Evolutionary conservation across 1,139 yeast species (phyloP), one percentile per base, ranked within the genome.

Genomic region (Wickerhamomyces sp.): DNA sequence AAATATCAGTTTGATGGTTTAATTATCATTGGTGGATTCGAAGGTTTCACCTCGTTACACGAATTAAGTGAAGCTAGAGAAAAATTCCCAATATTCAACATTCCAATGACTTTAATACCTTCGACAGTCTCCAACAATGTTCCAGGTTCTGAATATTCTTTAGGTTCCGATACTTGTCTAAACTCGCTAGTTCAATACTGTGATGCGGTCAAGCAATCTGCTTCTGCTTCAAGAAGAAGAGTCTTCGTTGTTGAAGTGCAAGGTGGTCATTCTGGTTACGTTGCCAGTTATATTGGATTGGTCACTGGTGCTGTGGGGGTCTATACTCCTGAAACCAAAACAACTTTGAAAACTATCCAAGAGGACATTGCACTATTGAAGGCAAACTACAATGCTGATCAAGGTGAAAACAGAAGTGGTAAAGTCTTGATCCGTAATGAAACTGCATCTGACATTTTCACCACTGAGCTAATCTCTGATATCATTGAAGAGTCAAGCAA

Each of bases 81-180:
- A 1, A 69, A 72, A 54, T 84, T 81, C 61, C 94, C 92, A 30
- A 74, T 63, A 24, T 83, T 84, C 61, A 72, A 85, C 56, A 82
- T 84, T 38, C 92, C 94, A 46, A 78, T 82, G 83, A 81, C 81
- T 37, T 70, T 80, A 49, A 75, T 84, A 45, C 94, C 94, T 22
- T 82, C 92, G n/a, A 84, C 94, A 2, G 81, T 84, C 37, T 82
- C 92, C 17, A 84, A 84, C 59, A 84, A 84, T 54, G 92, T 84
- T 33, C 94, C 94, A 24, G 94, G 94, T 44, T 80, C 90, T 4
- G 90, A 83, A 59, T 83, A 82, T 58, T 82, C 92, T 1, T 63
- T 84, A 40, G 94, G 94, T 40, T 70, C 82, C 18, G 92, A 84
- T 59, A 84, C 94, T 12, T 84, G 94, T 68, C 65, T 84, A 62